phyloP scores from a whole-genome alignment of 306 rosid genomes.

The Citrullus mucosospermus region DNA sequence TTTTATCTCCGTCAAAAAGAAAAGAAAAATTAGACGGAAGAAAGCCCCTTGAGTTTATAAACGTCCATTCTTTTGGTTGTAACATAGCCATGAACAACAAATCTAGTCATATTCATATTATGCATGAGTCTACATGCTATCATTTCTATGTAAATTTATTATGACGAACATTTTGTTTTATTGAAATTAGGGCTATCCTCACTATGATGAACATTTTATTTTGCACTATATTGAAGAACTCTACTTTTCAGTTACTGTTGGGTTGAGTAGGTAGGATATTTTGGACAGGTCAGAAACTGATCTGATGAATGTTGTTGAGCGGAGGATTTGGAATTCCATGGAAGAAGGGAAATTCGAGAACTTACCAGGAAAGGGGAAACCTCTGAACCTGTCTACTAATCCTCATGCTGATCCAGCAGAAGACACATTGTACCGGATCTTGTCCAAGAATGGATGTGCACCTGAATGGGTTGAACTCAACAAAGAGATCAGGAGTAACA shows the following conservation, averaged over 20 bases:
- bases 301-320: slow-evolving; percentile 74
- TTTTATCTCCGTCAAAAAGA: neutral
- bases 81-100: neutral
- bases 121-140: neutral
- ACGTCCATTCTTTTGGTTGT: no score
- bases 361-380: slow-evolving; percentile 88
- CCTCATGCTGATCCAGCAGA: slow-evolving; percentile 95
- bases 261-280: neutral
- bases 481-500: slow-evolving; percentile 59
- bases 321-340: slow-evolving; percentile 93
- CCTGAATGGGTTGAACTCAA: slow-evolving; percentile 92
- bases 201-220: neutral
- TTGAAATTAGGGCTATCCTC: neutral
- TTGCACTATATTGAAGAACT: neutral
- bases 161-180: neutral
- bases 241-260: neutral
- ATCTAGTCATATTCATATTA: neutral
- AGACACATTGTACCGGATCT: slow-evolving; percentile 67
- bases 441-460: slow-evolving; percentile 67
- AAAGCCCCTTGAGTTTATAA: neutral
- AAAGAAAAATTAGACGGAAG: no score
- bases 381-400: slow-evolving; percentile 47
- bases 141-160: neutral
- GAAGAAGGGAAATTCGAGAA: slow-evolving; percentile 87
- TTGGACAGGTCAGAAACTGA: slow-evolving; percentile 76